Conservation (phyloP, 305 asterid species). For the Rubia peregrina region DNA sequence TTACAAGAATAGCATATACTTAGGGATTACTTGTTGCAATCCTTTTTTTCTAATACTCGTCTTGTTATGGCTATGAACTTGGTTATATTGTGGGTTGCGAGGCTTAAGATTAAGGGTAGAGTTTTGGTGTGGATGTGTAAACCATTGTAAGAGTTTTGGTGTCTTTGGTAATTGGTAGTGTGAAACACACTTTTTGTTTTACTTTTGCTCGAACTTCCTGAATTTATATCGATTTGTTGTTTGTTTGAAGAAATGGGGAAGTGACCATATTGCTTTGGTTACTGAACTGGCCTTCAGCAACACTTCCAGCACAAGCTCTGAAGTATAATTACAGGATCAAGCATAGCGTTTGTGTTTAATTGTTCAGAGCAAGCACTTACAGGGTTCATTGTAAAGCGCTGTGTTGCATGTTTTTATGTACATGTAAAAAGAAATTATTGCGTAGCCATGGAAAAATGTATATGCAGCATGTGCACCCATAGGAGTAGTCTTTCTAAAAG, state of each 20-base stretch:
- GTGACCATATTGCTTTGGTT: conserved; percentile 95
- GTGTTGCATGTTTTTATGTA: not conserved
- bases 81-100: too few relatives aligned
- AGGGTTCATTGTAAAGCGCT: not conserved
- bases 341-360: not conserved
- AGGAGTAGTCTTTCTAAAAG: too few relatives aligned
- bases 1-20: too few relatives aligned
- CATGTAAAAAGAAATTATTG: not conserved
- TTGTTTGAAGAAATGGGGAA: conserved; percentile 89
- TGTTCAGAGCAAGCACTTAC: not conserved
- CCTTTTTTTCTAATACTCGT: too few relatives aligned
- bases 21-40: too few relatives aligned
- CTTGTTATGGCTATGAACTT: too few relatives aligned
- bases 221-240: conserved; percentile 1
- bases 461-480: not conserved
- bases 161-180: not conserved
- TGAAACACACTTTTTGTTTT: not conserved
- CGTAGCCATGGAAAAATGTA: not conserved
- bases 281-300: conserved; percentile 71
- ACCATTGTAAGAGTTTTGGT: not conserved
- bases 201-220: conserved; percentile 1
- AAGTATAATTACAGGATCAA: conserved; percentile 6
- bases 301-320: conserved; percentile 18
- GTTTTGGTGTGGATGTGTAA: not conserved
- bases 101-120: too few relatives aligned